Evolutionary conservation across 1,284 basidiomycete genomes (phyloP), one percentile per base, ranked within the genome.

Genomic region (Apiotrichum mycotoxinovorans): DNA sequence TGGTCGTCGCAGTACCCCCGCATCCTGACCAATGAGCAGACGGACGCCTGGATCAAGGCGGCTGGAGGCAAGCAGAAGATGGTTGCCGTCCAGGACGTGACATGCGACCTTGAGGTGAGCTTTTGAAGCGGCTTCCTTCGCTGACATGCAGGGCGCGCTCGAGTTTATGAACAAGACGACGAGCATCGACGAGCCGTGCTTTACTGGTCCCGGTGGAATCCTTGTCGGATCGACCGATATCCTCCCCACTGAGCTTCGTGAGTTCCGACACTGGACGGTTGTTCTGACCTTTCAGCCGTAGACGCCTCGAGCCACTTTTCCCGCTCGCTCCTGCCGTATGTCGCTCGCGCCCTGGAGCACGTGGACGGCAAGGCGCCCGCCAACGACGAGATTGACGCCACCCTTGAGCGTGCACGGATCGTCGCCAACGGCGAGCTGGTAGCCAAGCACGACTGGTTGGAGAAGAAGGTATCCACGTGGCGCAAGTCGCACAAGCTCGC

Each of bases 201-300:
- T 85, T 81, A 66, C 74, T 47, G 62, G 80, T 75, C 30, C 83
- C 7, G 66, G 65, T 0, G 79, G 81, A 0, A 81, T 90, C 4
- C 83, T 87, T 51, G 84, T 93, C 66, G 90, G 91, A 83, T 84
- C 88, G 0, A 87, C 92, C 50, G 92, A 95, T 68, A 94, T 95
- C 63, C 82, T 94, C 3, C 92, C 91, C 0, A 83, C 91, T 0
- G 84, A 87, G 52, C 81, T 95, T 17, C 88, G 91, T 23, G 77
- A 56, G 71, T 68, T 11, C 5, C 7, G 26, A 4, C 18, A 20
- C 47, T 30, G 15, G 23, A 11, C 2, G 9, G n/a, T 7, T 8
- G 15, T 3, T 20, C 8, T 51, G 52, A 25, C 56, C 65, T 18
- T 33, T 20, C 54, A 65, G 69, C 69, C n/a, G 54, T 84, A 46